Percentiles rank a stretch among this genome's conserved stretches.
phyloP scores from a whole-genome alignment of 2,329 filamentous ascomycete species.

The Knufia fluminis region DNA sequence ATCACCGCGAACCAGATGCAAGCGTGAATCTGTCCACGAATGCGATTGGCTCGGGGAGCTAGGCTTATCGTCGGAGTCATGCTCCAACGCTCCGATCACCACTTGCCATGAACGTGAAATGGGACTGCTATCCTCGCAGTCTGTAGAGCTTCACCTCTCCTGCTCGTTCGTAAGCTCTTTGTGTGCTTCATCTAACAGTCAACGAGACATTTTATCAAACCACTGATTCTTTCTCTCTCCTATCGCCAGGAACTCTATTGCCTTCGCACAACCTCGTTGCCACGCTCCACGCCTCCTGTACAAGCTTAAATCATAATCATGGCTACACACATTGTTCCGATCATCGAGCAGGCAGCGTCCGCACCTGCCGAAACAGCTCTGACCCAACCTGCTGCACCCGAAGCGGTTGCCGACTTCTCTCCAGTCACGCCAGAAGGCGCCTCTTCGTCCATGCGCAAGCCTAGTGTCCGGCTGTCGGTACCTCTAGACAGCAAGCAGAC shows the following conservation, averaged over 20 bases:
- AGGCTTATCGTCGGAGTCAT: not conserved
- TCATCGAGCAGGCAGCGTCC: constrained; percentile 11
- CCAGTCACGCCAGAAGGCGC: not conserved
- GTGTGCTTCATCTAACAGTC: not conserved
- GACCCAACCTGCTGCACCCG: constrained; percentile 1
- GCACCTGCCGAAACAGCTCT: not conserved
- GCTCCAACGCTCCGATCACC: not conserved
- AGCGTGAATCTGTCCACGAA: not conserved
- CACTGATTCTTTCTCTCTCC: not conserved
- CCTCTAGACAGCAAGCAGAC: constrained; percentile 55
- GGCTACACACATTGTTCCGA: constrained; percentile 13
- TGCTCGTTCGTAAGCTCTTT: not conserved
- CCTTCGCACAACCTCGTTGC: not conserved
- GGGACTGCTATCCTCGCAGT: not conserved
- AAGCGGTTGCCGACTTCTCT: constrained; percentile 19
- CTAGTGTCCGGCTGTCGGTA: constrained; percentile 56
- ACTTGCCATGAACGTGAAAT: too few relatives aligned
- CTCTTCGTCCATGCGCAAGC: constrained; percentile 38
- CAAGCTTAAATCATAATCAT: constrained; percentile 8
- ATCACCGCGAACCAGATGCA: not conserved
- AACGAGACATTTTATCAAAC: not conserved
- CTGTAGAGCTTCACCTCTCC: not conserved
- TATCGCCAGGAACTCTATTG: not conserved
- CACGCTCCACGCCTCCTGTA: not conserved
- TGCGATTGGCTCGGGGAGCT: not conserved